A percentile compares a stretch with the other conserved stretches of the same genome.
Conservation (phyloP, 331 rosid species). For the Quercus phellos region DNA sequence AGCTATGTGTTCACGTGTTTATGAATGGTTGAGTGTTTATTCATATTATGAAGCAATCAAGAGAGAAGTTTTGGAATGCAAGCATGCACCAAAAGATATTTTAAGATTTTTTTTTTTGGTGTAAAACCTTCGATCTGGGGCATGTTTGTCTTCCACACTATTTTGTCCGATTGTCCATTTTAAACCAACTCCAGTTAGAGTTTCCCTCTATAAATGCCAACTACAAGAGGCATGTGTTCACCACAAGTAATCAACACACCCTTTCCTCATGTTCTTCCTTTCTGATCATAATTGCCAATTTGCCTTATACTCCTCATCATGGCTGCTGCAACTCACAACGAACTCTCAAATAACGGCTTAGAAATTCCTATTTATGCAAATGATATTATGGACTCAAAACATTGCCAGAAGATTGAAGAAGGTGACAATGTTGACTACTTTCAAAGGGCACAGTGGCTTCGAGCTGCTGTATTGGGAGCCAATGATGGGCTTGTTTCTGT, state of each 20-base stretch:
- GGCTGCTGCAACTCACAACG: background rate
- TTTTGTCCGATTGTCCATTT: background rate
- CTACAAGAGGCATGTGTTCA: background rate
- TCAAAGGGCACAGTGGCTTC: slow-evolving; percentile 4
- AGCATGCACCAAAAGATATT: background rate
- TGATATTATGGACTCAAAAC: background rate
- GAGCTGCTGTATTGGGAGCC: background rate
- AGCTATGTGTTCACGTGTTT: too few relatives aligned
- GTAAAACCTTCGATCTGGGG: background rate
- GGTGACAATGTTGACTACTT: background rate
- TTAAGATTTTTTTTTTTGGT: background rate
- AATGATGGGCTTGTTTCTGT: background rate
- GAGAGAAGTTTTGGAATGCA: background rate
- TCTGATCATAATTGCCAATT: background rate
- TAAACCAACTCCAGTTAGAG: background rate
- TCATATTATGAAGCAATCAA: too few relatives aligned
- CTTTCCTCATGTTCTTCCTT: background rate
- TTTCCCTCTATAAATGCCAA: background rate
- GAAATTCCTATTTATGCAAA: background rate
- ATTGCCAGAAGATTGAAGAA: background rate
- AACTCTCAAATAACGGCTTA: background rate
- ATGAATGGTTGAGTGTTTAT: too few relatives aligned
- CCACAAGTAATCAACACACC: background rate
- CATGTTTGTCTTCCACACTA: background rate
- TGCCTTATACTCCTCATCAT: background rate